Conservation (phyloP, 2,329 filamentous ascomycete genomes). For the Amylocarpus encephaloides region DNA sequence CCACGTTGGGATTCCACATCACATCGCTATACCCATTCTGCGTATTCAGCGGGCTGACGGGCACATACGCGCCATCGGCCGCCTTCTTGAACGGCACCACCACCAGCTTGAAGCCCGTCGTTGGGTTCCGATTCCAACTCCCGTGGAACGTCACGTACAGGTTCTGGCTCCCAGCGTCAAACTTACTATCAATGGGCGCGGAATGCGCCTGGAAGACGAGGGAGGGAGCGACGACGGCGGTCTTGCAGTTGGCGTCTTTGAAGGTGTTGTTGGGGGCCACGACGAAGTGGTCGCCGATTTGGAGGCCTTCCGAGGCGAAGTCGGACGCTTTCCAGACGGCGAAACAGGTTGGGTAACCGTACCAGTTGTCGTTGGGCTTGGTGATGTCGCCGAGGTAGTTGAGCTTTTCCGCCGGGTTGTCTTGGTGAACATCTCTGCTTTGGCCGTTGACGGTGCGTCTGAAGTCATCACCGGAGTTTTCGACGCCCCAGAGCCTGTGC, state of each 20-base stretch:
- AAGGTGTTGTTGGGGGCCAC: conserved; percentile 15
- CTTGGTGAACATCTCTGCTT: conserved; percentile 13
- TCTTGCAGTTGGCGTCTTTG: conserved; percentile 14
- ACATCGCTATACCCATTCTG: conserved; percentile 11
- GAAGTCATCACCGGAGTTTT: conserved; percentile 13
- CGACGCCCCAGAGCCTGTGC: conserved; percentile 12
- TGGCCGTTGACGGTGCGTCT: conserved; percentile 9
- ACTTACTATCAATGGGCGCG: conserved; percentile 18
- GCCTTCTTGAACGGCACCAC: conserved; percentile 15
- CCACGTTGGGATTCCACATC: conserved; percentile 15
- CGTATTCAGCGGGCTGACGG: conserved; percentile 4
- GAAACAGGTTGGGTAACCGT: conserved; percentile 19
- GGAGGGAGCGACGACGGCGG: conserved; percentile 8
- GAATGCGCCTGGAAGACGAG: conserved; percentile 19
- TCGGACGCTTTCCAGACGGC: conserved; percentile 16
- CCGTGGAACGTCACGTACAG: conserved; percentile 19
- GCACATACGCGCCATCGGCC: conserved; percentile 12
- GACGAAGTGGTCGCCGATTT: conserved; percentile 18
- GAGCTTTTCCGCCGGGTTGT: conserved; percentile 19
- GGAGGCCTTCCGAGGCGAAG: conserved; percentile 11
- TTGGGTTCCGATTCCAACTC: conserved; percentile 13
- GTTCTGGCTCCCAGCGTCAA: conserved; percentile 11
- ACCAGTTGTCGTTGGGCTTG: conserved; percentile 14
- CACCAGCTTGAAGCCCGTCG: conserved; percentile 16
- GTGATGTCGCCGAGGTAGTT: conserved; percentile 19